A percentile compares a stretch with the other conserved stretches of the same genome.
Evolutionary conservation across 805 yeast species (phyloP).

Genomic region (Zygoascus biomembranicola): DNA sequence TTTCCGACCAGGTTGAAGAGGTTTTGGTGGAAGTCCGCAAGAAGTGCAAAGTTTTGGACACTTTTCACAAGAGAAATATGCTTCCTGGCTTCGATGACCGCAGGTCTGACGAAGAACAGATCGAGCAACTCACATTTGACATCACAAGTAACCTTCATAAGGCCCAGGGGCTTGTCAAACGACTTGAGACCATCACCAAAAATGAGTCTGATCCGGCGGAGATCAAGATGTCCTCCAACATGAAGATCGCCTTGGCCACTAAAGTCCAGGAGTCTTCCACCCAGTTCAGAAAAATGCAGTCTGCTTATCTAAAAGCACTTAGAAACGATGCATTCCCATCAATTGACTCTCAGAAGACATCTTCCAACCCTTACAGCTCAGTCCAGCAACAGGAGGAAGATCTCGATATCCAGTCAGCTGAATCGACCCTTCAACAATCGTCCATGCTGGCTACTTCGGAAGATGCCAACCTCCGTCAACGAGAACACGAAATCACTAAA

Average conservation of each 20-base stretch:
- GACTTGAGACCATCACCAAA: slow-evolving; percentile 40
- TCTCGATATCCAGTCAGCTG: slow-evolving; percentile 27
- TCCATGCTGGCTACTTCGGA: slow-evolving; percentile 26
- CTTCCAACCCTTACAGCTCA: background rate
- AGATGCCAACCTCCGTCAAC: slow-evolving; percentile 45
- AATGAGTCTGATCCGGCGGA: slow-evolving; percentile 40
- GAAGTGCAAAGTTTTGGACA: slow-evolving; percentile 52
- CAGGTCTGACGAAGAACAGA: slow-evolving; percentile 61
- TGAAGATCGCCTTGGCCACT: slow-evolving; percentile 76
- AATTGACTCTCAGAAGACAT: background rate
- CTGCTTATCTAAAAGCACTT: slow-evolving; percentile 75
- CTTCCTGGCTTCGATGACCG: slow-evolving; percentile 86
- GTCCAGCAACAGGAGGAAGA: slow-evolving; percentile 17
- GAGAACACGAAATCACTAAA: slow-evolving; percentile 85
- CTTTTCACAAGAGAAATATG: slow-evolving; percentile 69
- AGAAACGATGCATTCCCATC: slow-evolving; percentile 55
- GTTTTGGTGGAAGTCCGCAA: slow-evolving; percentile 44
- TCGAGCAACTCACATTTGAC: slow-evolving; percentile 66
- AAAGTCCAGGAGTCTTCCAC: slow-evolving; percentile 74
- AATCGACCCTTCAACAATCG: slow-evolving; percentile 30
- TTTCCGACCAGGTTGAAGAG: slow-evolving; percentile 63
- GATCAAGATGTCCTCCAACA: slow-evolving; percentile 61
- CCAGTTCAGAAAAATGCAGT: slow-evolving; percentile 77
- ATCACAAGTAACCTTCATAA: slow-evolving; percentile 71
- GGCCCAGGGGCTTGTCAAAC: slow-evolving; percentile 69